A percentile compares a stretch with the other conserved stretches of the same genome.
These are phyloP conservation scores for Penicillium sp. DNA, from an alignment of 2,329 filamentous ascomycete genomes.

Conservation along the genomic window DNA sequence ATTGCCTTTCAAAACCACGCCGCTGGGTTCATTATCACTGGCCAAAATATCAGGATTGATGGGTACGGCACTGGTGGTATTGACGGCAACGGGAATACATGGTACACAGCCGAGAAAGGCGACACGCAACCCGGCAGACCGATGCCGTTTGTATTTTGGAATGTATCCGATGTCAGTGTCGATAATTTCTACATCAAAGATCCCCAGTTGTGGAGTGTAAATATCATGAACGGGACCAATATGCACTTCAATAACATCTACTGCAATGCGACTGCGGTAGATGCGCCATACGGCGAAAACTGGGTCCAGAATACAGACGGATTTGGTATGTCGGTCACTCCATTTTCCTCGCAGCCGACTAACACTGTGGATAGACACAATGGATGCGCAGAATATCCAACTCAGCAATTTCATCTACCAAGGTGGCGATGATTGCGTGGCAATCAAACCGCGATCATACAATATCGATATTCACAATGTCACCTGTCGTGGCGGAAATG, in stretches of 20 bases:
- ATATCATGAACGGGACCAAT: slow-evolving; percentile 59
- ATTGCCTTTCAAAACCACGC: slow-evolving; percentile 57
- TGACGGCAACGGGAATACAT: slow-evolving; percentile 55
- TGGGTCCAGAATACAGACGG: slow-evolving; percentile 61
- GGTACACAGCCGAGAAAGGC: slow-evolving; percentile 53
- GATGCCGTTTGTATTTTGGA: slow-evolving; percentile 62
- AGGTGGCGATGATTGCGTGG: slow-evolving; percentile 62
- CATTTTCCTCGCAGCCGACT: neutral
- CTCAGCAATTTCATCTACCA: slow-evolving; percentile 55
- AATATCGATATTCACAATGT: slow-evolving; percentile 57
- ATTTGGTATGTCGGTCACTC: slow-evolving; percentile 40
- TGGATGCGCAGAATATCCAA: slow-evolving; percentile 53
- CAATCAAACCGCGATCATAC: slow-evolving; percentile 62
- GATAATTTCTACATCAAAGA: slow-evolving; percentile 54
- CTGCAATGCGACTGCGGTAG: slow-evolving; percentile 51
- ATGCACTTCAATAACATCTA: slow-evolving; percentile 54
- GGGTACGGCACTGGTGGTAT: slow-evolving; percentile 56
- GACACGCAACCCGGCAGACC: slow-evolving; percentile 52
- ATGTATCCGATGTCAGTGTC: slow-evolving; percentile 56
- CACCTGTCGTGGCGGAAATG: slow-evolving; percentile 56
- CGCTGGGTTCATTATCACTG: slow-evolving; percentile 55
- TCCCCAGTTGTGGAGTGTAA: slow-evolving; percentile 55
- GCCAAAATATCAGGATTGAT: slow-evolving; percentile 53
- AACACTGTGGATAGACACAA: slow-evolving; percentile 44
- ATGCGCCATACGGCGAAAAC: slow-evolving; percentile 53